phyloP scores from a whole-genome alignment of 805 yeast genomes.

The Brettanomyces bruxellensis region DNA sequence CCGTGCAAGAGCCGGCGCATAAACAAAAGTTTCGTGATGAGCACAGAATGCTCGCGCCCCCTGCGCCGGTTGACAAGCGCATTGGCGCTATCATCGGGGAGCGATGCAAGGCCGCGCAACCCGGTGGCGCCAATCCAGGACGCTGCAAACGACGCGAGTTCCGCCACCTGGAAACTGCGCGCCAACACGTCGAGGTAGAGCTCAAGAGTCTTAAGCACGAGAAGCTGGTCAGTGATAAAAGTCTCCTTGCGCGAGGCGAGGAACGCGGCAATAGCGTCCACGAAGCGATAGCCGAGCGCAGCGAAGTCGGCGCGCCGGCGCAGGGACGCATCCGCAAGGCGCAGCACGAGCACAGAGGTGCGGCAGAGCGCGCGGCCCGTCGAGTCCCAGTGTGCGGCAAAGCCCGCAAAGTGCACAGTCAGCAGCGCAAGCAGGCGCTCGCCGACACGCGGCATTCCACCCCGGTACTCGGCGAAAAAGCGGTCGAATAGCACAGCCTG shows the following conservation, averaged over 20 bases:
- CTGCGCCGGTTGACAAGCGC: constrained; percentile 27
- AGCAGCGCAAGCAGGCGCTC: constrained; percentile 37
- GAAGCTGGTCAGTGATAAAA: constrained; percentile 53
- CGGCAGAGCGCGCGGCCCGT: constrained; percentile 59
- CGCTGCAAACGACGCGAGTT: constrained; percentile 32
- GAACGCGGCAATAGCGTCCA: constrained; percentile 31
- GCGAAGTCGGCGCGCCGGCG: constrained; percentile 7
- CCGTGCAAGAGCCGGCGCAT: constrained; percentile 45
- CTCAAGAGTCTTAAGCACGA: constrained; percentile 52
- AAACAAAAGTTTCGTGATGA: constrained; percentile 51
- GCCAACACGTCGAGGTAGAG: constrained; percentile 39
- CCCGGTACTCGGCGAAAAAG: constrained; percentile 29
- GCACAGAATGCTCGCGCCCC: constrained; percentile 44
- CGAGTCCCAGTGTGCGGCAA: constrained; percentile 49
- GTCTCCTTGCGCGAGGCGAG: constrained; percentile 36
- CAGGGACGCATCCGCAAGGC: constrained; percentile 24
- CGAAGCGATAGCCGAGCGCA: constrained; percentile 19
- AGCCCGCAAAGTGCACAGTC: constrained; percentile 37
- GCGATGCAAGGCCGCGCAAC: constrained; percentile 43
- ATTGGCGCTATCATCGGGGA: constrained; percentile 20
- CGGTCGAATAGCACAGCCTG: constrained; percentile 48
- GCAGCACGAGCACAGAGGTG: constrained; percentile 42
- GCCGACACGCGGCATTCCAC: constrained; percentile 41
- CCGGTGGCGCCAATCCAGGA: constrained; percentile 46
- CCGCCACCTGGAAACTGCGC: constrained; percentile 28